Base-by-base conservation (phyloP, 805 yeast genomes). In the Kuraishia cidri region DNA sequence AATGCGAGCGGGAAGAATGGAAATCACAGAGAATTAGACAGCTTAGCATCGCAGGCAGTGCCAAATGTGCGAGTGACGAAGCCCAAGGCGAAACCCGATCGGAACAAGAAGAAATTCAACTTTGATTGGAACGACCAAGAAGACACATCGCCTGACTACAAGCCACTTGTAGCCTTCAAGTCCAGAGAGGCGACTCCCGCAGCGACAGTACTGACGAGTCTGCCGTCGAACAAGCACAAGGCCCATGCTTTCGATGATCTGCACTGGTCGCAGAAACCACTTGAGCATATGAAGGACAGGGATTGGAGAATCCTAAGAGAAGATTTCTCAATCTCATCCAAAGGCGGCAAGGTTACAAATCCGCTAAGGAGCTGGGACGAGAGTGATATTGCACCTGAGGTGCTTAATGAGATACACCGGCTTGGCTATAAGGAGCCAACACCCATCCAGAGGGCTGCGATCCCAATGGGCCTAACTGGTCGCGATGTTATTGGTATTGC, bases 251-350 rank as follows among this genome's bases (percentile, higher is more conserved):
- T 31, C 4, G 33, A 38, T 4, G 38, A 42, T n/a, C 23, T 46
- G 7, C 77, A 67, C 35, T 92, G 97, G 97, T 56, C 74, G 1
- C 65, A 74, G 26, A 92, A 90, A 46, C 51, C 69, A 0, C 54
- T 76, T 2, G 53, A 54, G 0, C 65, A 71, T 26, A 87, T 90
- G 97, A 71, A 72, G 0, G 60, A 66, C 1, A 64, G 97, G 40
- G 97, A 92, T 52, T 90, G 97, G 97, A 66, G 95, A 36, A 79
- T 86, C 22, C 62, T 90, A 52, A 70, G 69, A 41, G 94, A 85
- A 44, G 95, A 88, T 42, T 83, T 62, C 49, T 70, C 70, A 42
- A 84, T 90, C 15, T 58, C 65, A 1, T 60, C 73, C 1, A 76
- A 71, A 41, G 73, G 73, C 6, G 74, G 75, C 1, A 38, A 47